Percentiles rank a stretch among this genome's conserved stretches.
Evolutionary conservation across 1,139 yeast species (phyloP).

Genomic region (Debaryomyces coudertii): DNA sequence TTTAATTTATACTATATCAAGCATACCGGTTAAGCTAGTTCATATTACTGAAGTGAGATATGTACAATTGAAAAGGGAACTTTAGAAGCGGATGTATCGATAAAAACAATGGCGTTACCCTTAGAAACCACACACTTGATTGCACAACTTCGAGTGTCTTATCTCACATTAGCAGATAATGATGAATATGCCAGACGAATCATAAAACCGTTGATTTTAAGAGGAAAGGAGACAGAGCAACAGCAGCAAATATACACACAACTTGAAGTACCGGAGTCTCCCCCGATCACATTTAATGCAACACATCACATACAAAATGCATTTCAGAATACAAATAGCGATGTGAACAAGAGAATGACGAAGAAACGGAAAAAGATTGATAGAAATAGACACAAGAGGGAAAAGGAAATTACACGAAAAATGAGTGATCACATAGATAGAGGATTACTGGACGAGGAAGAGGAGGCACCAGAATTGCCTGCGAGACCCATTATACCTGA

Average conservation of each 20-base stretch:
- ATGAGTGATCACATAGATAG: neutral
- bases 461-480: constrained; percentile 3
- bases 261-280: constrained; percentile 28
- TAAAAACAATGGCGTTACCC: constrained; percentile 39
- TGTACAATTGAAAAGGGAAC: neutral
- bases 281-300: constrained; percentile 38
- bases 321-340: constrained; percentile 5
- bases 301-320: constrained; percentile 26
- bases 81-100: neutral
- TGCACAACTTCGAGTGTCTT: constrained; percentile 36
- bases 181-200: constrained; percentile 29
- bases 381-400: neutral
- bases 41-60: neutral
- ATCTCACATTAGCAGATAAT: constrained; percentile 30
- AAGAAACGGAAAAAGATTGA: neutral
- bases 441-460: neutral
- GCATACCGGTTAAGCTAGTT: neutral
- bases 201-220: constrained; percentile 22
- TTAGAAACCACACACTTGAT: constrained; percentile 34
- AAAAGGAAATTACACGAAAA: neutral
- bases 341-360: neutral
- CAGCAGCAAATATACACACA: neutral
- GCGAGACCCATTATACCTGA: neutral
- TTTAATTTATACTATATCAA: neutral
- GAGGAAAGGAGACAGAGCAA: constrained; percentile 9